phyloP scores from a whole-genome alignment of 805 yeast genomes.

The Pichia gijzeniarum region DNA sequence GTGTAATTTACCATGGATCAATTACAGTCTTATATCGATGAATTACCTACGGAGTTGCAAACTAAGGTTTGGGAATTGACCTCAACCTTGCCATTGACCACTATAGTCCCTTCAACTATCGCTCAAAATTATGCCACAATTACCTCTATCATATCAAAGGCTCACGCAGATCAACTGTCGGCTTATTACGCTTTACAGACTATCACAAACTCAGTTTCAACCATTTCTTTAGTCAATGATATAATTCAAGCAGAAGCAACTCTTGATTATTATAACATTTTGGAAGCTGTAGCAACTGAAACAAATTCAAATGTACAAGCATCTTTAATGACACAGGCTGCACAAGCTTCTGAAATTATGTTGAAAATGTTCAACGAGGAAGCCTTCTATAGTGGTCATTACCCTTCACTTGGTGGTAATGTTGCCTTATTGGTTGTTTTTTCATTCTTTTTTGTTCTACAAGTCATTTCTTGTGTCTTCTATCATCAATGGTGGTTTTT shows the following conservation, averaged over 20 bases:
- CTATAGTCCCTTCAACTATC: conserved; percentile 8
- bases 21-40: background rate
- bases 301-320: conserved; percentile 15
- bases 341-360: conserved; percentile 19
- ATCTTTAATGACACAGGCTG: conserved; percentile 19
- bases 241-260: conserved; percentile 20
- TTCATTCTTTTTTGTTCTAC: conserved; percentile 39
- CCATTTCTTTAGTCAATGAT: conserved; percentile 8
- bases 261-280: conserved; percentile 18
- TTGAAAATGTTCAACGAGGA: conserved; percentile 13
- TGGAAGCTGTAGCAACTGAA: conserved; percentile 23
- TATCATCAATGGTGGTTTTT: conserved; percentile 64
- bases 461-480: conserved; percentile 37
- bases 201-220: conserved; percentile 5
- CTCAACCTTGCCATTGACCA: conserved; percentile 8
- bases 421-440: conserved; percentile 49
- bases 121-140: conserved; percentile 13
- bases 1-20: no score
- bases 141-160: conserved; percentile 11
- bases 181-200: conserved; percentile 5
- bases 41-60: background rate
- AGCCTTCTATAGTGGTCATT: conserved; percentile 33
- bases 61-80: conserved; percentile 2
- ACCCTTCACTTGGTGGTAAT: conserved; percentile 55
- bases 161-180: conserved; percentile 1